Evolutionary conservation across 2,329 filamentous ascomycete genomes (phyloP).

Genomic region (Neonectria coccinea): DNA sequence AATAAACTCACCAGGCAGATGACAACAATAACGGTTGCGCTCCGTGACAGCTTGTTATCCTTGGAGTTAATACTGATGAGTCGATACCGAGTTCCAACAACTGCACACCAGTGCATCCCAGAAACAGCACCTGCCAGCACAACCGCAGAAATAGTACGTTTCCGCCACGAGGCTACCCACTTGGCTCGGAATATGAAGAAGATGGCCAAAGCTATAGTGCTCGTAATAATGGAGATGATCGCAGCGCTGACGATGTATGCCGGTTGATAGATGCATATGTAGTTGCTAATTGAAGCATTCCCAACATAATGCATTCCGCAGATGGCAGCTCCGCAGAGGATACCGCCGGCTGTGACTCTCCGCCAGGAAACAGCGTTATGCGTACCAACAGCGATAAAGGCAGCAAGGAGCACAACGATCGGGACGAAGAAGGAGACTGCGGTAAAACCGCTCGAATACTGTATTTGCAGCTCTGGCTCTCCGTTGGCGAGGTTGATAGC

Average conservation of each 20-base stretch:
- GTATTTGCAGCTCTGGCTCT: constrained; percentile 72
- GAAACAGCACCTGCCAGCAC: constrained; percentile 80
- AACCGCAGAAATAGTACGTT: constrained; percentile 73
- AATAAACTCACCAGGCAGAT: constrained; percentile 70
- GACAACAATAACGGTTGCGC: constrained; percentile 79
- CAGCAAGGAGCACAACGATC: constrained; percentile 77
- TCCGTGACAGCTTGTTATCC: constrained; percentile 62
- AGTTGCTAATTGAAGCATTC: constrained; percentile 84
- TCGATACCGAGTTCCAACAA: constrained; percentile 76
- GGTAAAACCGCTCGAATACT: constrained; percentile 79
- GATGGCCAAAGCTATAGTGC: constrained; percentile 74
- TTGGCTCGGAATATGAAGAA: constrained; percentile 84
- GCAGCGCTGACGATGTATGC: constrained; percentile 75
- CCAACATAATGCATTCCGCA: constrained; percentile 90
- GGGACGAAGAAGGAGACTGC: constrained; percentile 84
- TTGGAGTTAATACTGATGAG: constrained; percentile 57
- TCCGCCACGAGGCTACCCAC: constrained; percentile 86
- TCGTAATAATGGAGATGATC: constrained; percentile 78
- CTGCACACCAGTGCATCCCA: constrained; percentile 89
- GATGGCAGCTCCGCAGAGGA: constrained; percentile 78
- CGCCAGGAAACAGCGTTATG: constrained; percentile 68
- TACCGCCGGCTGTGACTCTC: constrained; percentile 72
- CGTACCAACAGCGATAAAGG: constrained; percentile 77
- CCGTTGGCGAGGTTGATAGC: constrained; percentile 78
- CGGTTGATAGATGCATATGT: constrained; percentile 70